Evolutionary conservation across 2,329 filamentous ascomycete genomes (phyloP), one percentile per base, ranked within the genome.

Genomic region (Clarireedia monteithiana): DNA sequence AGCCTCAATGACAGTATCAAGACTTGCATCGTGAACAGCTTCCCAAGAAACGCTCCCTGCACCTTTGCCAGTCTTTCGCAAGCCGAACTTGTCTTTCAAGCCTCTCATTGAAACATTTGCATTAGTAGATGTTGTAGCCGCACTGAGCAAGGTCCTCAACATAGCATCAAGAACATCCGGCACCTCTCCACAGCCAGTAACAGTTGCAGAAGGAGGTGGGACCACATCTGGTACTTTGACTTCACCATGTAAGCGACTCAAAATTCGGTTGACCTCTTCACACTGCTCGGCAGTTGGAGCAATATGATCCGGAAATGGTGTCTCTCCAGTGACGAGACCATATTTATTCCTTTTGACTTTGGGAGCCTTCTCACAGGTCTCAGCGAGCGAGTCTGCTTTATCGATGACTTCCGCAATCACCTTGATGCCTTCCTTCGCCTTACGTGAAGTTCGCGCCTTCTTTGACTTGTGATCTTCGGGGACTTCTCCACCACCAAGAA

Each of bases 11-110:
- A 94, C 74, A 5, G 86, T 80, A 40, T 79, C 74, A 4, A 80
- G 67, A 1, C 80, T 69, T 1, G 84, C 81, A 26, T 73, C 69
- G 23, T 83, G 80, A 1, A 91, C 84, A 9, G 81, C 82, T 62
- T 89, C 81, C 86, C 87, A 92, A 66, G 91, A 75, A 6, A 91
- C 84, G 54, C 85, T 88, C 3, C 85, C 85, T 62, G 85, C 83
- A 5, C 85, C 86, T 9, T 85, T 72, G 6, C 86, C 83, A 44
- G 79, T 74, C 34, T 82, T 68, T 3, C 86, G 71, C 17, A 82
- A 75, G 1, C 88, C 86, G 60, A 86, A 91, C 36, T 72, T 77
- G 17, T 79, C 66, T 2, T 85, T 81, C 0, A 94, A 74, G 0
- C 83, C 84, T 57, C 77, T 74, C 59, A 92, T 82, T 5, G 88